These are phyloP conservation scores for Oldenlandia corymbosa DNA, from an alignment of 257 asterid species.

Conservation along the genomic window DNA sequence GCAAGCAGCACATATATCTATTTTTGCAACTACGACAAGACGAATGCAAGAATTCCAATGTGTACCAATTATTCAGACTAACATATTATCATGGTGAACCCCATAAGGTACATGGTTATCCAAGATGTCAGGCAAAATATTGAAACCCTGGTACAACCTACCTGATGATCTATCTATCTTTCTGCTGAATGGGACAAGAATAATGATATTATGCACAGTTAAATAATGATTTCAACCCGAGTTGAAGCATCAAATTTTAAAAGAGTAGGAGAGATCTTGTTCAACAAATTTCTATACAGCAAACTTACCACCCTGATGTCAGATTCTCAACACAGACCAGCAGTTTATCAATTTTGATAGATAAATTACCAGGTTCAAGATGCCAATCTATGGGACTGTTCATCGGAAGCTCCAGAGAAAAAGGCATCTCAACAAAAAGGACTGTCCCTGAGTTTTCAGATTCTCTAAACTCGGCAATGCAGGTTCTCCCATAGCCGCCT, in stretches of 20 bases:
- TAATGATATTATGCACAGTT: conserved; percentile 22
- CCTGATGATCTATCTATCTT: conserved; percentile 22
- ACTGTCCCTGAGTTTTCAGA: no score
- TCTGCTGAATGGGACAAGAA: conserved; percentile 27
- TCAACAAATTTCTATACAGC: no score
- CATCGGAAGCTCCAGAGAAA: no score
- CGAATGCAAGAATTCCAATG: neutral
- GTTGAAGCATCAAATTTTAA: conserved; percentile 11
- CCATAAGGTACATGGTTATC: conserved; percentile 21
- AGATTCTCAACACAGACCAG: neutral
- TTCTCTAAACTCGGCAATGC: no score
- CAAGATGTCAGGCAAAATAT: conserved; percentile 49
- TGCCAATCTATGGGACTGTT: no score
- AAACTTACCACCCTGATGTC: neutral
- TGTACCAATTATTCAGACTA: neutral
- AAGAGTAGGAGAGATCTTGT: no score
- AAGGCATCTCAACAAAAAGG: no score
- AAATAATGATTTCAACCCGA: conserved; percentile 4
- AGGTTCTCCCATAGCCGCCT: no score
- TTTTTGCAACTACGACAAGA: neutral
- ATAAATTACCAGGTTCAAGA: no score
- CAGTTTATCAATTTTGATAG: no score
- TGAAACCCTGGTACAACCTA: conserved; percentile 45
- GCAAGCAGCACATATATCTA: neutral
- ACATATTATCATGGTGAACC: no score